phyloP scores from a whole-genome alignment of 192 early-diverging fungal genomes.

The Umbelopsis sp. region DNA sequence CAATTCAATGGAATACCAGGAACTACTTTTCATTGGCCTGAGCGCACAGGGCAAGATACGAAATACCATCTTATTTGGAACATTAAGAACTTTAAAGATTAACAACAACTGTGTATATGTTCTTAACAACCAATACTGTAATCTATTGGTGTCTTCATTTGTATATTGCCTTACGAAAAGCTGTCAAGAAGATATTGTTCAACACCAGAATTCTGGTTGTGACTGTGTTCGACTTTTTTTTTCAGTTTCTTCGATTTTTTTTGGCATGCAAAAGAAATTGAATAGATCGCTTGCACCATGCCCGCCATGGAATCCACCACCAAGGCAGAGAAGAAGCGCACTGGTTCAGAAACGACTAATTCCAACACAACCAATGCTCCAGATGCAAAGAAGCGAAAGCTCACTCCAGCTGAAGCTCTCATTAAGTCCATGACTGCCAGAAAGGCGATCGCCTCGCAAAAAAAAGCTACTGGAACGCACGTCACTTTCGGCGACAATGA shows the following conservation, averaged over 20 bases:
- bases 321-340: background rate
- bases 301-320: background rate
- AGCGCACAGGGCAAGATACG: background rate
- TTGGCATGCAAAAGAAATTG: background rate
- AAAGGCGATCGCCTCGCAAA: slow-evolving; percentile 16
- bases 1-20: too few relatives aligned
- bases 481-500: slow-evolving; percentile 9
- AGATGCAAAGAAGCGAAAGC: slow-evolving; percentile 13
- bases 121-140: too few relatives aligned
- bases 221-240: background rate
- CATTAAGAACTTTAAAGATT: too few relatives aligned
- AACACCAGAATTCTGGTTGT: background rate
- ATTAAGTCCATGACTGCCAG: slow-evolving; percentile 30
- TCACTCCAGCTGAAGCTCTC: slow-evolving; percentile 26
- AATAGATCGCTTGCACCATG: background rate
- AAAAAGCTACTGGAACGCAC: background rate
- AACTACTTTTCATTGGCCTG: background rate
- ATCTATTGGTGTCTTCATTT: too few relatives aligned
- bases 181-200: too few relatives aligned
- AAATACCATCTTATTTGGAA: too few relatives aligned
- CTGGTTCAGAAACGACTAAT: background rate
- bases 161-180: too few relatives aligned
- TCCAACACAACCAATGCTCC: background rate
- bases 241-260: background rate
- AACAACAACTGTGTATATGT: too few relatives aligned